Evolutionary conservation across 345 rosid genomes (phyloP).

Genomic region (Eutrema yunnanense): DNA sequence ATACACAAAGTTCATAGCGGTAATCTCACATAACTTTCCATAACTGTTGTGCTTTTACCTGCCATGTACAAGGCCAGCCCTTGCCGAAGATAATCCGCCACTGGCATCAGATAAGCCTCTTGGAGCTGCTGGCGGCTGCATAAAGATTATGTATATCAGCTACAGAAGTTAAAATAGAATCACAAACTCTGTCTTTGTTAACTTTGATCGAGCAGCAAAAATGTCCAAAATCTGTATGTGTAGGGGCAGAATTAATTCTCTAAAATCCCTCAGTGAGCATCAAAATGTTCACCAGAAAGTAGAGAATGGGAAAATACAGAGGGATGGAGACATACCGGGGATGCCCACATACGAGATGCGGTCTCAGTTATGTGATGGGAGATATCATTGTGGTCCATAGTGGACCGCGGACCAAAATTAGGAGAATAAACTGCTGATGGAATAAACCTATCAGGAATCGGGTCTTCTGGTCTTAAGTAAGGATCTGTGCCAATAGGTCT

Average conservation of each 20-base stretch:
- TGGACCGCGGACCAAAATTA: conserved; percentile 30
- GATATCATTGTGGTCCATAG: conserved; percentile 42
- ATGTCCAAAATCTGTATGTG: neutral
- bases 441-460: conserved; percentile 24
- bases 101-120: conserved; percentile 42
- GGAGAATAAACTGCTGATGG: conserved; percentile 35
- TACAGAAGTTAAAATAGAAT: neutral
- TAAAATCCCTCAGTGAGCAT: neutral
- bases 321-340: conserved; percentile 45
- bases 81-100: conserved; percentile 50
- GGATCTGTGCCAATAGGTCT: conserved; percentile 21
- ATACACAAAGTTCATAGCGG: neutral
- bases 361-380: conserved; percentile 40
- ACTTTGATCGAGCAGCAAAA: neutral
- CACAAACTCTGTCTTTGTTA: neutral
- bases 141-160: conserved; percentile 11
- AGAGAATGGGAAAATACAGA: conserved; percentile 1
- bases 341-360: conserved; percentile 56
- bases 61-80: conserved; percentile 58
- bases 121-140: conserved; percentile 34
- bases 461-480: conserved; percentile 22
- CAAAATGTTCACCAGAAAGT: neutral
- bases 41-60: conserved; percentile 42
- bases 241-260: neutral
- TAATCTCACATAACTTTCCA: neutral